A percentile compares a stretch with the other conserved stretches of the same genome.
Conservation (phyloP, 73 alveolate genomes). For the Paraurostyla sp. region DNA sequence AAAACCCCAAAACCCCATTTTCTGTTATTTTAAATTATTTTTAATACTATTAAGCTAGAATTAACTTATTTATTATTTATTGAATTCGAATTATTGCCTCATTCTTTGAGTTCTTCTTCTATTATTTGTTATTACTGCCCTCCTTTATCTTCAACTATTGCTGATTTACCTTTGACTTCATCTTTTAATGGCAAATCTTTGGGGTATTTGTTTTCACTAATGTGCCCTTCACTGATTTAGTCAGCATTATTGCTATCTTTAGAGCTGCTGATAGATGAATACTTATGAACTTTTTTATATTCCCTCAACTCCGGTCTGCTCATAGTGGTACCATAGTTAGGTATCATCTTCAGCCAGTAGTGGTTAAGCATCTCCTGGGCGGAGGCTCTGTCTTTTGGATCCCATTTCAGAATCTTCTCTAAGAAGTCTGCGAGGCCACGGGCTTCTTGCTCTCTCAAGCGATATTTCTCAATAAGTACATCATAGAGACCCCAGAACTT, state of each 20-base stretch:
- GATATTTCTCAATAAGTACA: conserved; percentile 85
- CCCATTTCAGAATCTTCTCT: conserved; percentile 80
- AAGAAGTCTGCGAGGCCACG: conserved; percentile 80
- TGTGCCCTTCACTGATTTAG: too few relatives aligned
- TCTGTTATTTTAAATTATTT: too few relatives aligned
- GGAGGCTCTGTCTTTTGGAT: conserved; percentile 86
- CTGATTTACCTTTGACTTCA: too few relatives aligned
- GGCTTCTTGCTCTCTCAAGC: conserved; percentile 83
- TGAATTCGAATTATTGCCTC: too few relatives aligned
- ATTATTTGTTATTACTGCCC: too few relatives aligned
- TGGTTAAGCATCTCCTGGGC: conserved; percentile 86
- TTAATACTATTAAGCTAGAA: too few relatives aligned
- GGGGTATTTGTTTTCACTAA: too few relatives aligned
- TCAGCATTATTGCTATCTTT: background rate
- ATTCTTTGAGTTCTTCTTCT: too few relatives aligned
- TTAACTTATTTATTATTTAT: too few relatives aligned
- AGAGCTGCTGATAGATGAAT: background rate
- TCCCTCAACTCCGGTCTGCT: conserved; percentile 70
- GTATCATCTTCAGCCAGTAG: conserved; percentile 86
- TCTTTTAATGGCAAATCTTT: too few relatives aligned
- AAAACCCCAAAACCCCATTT: too few relatives aligned
- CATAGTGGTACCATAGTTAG: conserved; percentile 70
- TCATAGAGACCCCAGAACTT: conserved; percentile 81
- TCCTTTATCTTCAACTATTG: too few relatives aligned
- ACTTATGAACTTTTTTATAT: conserved; percentile 19